Conservation (phyloP, 257 asterid species). For the Rauvolfia tetraphylla region DNA sequence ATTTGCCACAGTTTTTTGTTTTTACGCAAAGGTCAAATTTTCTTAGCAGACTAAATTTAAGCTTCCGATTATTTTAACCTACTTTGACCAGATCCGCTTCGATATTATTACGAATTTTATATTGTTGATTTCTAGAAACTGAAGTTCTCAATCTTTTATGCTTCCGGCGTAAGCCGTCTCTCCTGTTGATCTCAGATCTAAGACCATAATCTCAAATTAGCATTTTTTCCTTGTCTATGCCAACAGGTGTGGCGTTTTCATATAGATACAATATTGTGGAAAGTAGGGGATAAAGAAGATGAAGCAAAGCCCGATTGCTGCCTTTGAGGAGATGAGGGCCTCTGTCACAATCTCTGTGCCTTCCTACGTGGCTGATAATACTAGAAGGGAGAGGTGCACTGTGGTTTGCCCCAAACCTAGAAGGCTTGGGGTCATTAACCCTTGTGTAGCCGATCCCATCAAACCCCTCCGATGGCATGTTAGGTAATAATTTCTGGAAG, state of each 20-base stretch:
- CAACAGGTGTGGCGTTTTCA: conserved; percentile 12
- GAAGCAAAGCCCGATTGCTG: conserved; percentile 53
- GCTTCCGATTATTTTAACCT: background rate
- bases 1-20: conserved; percentile 21
- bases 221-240: background rate
- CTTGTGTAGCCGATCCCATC: conserved; percentile 42
- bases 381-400: conserved; percentile 44
- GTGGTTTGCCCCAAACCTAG: conserved; percentile 95
- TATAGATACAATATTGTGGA: conserved; percentile 1
- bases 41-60: conserved; percentile 32
- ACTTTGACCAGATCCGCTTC: conserved; percentile 20
- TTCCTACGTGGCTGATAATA: conserved; percentile 2
- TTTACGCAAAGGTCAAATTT: conserved; percentile 36
- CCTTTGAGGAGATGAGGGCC: conserved; percentile 65
- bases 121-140: background rate
- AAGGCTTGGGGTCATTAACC: conserved; percentile 55
- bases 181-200: background rate
- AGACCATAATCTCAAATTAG: background rate
- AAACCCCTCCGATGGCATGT: conserved; percentile 65
- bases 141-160: background rate
- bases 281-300: conserved; percentile 29
- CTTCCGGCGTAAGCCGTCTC: background rate
- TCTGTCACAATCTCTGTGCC: conserved; percentile 26
- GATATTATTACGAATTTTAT: background rate
- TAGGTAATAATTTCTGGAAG: conserved; percentile 36